phyloP scores from a whole-genome alignment of 768 basidiomycete genomes.

The Russula emetica region DNA sequence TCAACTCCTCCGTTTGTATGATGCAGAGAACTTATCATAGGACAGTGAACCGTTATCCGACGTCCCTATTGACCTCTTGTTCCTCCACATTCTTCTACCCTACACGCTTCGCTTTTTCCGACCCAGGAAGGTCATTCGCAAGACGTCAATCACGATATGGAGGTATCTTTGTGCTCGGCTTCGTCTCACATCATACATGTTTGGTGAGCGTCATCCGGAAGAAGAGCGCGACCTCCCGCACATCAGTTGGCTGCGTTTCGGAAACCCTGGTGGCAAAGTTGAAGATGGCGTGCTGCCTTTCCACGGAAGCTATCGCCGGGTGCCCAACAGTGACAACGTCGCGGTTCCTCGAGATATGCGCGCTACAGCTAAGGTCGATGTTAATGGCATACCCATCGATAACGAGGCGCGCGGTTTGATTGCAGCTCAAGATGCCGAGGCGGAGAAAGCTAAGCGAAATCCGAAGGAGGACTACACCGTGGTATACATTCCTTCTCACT shows the following conservation, averaged over 20 bases:
- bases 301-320: conserved; percentile 72
- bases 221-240: conserved; percentile 57
- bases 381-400: conserved; percentile 59
- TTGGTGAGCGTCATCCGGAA: conserved; percentile 56
- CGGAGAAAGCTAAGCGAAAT: conserved; percentile 60
- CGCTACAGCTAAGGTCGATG: conserved; percentile 69
- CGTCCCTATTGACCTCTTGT: conserved; percentile 84
- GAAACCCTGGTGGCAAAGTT: conserved; percentile 32
- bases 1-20: neutral
- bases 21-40: conserved; percentile 3
- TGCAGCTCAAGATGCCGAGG: conserved; percentile 61
- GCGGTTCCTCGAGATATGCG: conserved; percentile 72
- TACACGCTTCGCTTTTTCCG: conserved; percentile 76
- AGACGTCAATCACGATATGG: conserved; percentile 58
- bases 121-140: conserved; percentile 56
- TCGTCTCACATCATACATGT: conserved; percentile 87
- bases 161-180: conserved; percentile 57
- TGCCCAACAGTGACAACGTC: conserved; percentile 81
- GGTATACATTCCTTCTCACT: conserved; percentile 79
- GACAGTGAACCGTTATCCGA: conserved; percentile 77
- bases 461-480: conserved; percentile 72
- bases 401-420: conserved; percentile 56
- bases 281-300: conserved; percentile 35
- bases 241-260: conserved; percentile 38
- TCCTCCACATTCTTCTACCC: conserved; percentile 79